A percentile compares a stretch with the other conserved stretches of the same genome.
Evolutionary conservation across 345 rosid species (phyloP).

Genomic region (Kandelia obovata): DNA sequence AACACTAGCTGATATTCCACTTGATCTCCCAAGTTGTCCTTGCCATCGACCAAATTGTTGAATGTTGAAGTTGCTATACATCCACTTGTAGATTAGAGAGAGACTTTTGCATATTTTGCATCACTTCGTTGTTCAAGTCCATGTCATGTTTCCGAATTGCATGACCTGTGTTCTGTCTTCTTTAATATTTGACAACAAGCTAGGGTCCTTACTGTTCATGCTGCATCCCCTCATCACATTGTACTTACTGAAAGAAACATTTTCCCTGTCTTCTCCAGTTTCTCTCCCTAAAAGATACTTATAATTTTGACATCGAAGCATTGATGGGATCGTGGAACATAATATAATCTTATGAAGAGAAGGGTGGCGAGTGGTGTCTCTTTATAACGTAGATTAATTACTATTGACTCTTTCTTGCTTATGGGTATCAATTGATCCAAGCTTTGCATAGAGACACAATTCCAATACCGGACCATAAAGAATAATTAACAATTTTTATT

Average conservation of each 20-base stretch:
- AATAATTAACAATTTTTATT: no score
- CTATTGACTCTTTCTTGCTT: not conserved
- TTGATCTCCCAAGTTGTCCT: no score
- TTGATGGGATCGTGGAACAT: not conserved
- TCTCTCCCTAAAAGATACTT: no score
- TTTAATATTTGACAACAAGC: no score
- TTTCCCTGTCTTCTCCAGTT: no score
- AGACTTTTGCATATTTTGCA: not conserved
- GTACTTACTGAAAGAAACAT: not conserved
- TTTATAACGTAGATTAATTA: not conserved
- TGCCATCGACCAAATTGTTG: not conserved
- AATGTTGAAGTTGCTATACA: not conserved
- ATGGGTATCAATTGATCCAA: not conserved
- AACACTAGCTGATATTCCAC: not conserved
- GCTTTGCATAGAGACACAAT: no score
- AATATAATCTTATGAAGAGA: not conserved
- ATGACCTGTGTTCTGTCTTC: not conserved
- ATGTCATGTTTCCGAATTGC: slow-evolving; percentile 7
- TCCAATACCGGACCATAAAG: no score
- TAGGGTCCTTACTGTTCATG: no score
- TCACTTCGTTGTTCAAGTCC: not conserved
- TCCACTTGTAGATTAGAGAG: not conserved
- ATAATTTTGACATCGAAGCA: no score
- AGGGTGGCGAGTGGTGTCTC: not conserved
- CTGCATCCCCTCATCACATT: no score